Conservation (phyloP, 495 filamentous ascomycete species). For the Hypoxylon fragiforme region DNA sequence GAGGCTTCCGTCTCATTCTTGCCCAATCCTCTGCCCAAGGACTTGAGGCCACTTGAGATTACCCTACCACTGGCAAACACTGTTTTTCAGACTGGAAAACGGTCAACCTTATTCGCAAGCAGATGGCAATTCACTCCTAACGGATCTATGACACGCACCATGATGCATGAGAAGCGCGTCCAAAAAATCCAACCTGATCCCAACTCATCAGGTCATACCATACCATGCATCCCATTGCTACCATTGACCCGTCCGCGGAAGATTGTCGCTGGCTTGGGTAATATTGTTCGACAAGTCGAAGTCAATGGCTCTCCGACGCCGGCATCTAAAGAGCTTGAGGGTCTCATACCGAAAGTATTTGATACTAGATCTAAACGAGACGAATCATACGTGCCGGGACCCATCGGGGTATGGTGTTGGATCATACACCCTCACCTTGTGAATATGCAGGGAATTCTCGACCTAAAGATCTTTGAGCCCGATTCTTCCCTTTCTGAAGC, state of each 20-base stretch:
- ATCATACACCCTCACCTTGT: constrained; percentile 52
- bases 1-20: constrained; percentile 29
- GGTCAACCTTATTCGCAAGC: constrained; percentile 62
- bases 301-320: constrained; percentile 56
- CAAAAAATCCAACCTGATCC: constrained; percentile 33
- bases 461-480: constrained; percentile 21
- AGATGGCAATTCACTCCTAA: constrained; percentile 50
- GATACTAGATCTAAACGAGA: constrained; percentile 35
- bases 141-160: constrained; percentile 16
- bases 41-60: constrained; percentile 35
- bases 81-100: constrained; percentile 69
- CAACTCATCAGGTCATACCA: constrained; percentile 2
- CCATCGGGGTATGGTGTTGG: constrained; percentile 77
- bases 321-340: constrained; percentile 77
- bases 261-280: constrained; percentile 73
- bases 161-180: constrained; percentile 27
- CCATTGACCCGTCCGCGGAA: constrained; percentile 66
- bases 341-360: constrained; percentile 63
- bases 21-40: constrained; percentile 23
- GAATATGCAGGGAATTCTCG: constrained; percentile 18
- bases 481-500: constrained; percentile 28
- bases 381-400: constrained; percentile 36
- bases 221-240: constrained; percentile 55
- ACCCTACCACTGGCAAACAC: constrained; percentile 75
- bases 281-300: constrained; percentile 74